A percentile compares a stretch with the other conserved stretches of the same genome.
Evolutionary conservation across 2,329 filamentous ascomycete species (phyloP).

Genomic region (Aspergillus versicolor): DNA sequence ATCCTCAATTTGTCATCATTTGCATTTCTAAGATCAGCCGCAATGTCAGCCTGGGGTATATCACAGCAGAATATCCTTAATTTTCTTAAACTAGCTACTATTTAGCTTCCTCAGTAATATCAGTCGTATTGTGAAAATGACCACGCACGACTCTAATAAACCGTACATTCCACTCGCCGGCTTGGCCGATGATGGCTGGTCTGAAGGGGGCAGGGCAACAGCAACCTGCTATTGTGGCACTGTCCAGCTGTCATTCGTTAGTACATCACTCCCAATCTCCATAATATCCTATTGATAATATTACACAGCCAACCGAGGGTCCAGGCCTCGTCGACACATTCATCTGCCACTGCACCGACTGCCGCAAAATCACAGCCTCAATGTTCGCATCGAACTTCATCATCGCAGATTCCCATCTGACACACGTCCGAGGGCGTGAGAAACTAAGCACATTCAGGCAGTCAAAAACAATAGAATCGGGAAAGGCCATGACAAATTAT

Average conservation of each 20-base stretch:
- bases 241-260: slow-evolving; percentile 6
- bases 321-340: slow-evolving; percentile 49
- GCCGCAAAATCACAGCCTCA: slow-evolving; percentile 61
- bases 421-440: not conserved
- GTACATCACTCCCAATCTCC: not conserved
- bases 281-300: not conserved
- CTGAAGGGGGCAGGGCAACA: not conserved
- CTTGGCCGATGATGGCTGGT: not conserved
- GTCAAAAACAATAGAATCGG: not conserved
- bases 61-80: too few relatives aligned
- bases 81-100: too few relatives aligned
- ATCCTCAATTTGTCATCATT: too few relatives aligned
- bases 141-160: too few relatives aligned
- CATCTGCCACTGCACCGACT: slow-evolving; percentile 62
- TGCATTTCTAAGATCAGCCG: too few relatives aligned
- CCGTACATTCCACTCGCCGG: not conserved
- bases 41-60: too few relatives aligned
- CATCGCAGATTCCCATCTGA: not conserved
- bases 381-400: slow-evolving; percentile 58
- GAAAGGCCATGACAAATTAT: slow-evolving; percentile 1
- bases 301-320: not conserved
- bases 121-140: too few relatives aligned
- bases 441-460: not conserved
- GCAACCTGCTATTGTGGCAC: slow-evolving; percentile 7
- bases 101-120: too few relatives aligned